Conservation (phyloP, 768 basidiomycete species). For the Sporobolomyces roseus region DNA sequence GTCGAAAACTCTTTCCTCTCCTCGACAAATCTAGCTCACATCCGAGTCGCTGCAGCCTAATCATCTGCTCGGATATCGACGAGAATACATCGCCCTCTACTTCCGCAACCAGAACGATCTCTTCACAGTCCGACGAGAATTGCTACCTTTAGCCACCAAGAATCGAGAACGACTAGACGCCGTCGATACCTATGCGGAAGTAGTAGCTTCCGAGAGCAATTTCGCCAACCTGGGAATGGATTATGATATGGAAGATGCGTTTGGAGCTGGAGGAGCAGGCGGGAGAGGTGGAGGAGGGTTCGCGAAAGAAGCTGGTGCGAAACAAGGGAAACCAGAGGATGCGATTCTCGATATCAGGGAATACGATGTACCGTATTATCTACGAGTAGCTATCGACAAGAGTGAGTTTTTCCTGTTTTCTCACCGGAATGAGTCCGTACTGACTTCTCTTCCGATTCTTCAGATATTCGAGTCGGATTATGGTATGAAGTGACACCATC, state of each 20-base stretch:
- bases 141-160: constrained; percentile 80
- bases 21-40: neutral
- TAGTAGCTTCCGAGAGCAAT: constrained; percentile 63
- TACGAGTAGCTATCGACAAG: constrained; percentile 98
- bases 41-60: constrained; percentile 60
- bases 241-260: constrained; percentile 56
- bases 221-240: constrained; percentile 41
- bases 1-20: constrained; percentile 21
- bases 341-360: constrained; percentile 91
- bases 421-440: neutral
- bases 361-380: constrained; percentile 94
- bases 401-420: constrained; percentile 48
- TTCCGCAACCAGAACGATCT: constrained; percentile 94
- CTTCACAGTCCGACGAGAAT: constrained; percentile 75
- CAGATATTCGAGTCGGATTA: constrained; percentile 89
- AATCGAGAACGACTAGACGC: constrained; percentile 91
- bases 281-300: constrained; percentile 9
- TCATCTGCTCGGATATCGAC: constrained; percentile 89
- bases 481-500: constrained; percentile 85
- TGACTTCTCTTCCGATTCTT: constrained; percentile 60
- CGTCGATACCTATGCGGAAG: constrained; percentile 95
- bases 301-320: constrained; percentile 12
- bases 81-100: constrained; percentile 78
- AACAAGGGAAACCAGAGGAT: constrained; percentile 67
- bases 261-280: constrained; percentile 28